Percentiles rank a stretch among this genome's conserved stretches.
Evolutionary conservation across 2,329 filamentous ascomycete species (phyloP).

Genomic region (Geoglossum cookeanum): DNA sequence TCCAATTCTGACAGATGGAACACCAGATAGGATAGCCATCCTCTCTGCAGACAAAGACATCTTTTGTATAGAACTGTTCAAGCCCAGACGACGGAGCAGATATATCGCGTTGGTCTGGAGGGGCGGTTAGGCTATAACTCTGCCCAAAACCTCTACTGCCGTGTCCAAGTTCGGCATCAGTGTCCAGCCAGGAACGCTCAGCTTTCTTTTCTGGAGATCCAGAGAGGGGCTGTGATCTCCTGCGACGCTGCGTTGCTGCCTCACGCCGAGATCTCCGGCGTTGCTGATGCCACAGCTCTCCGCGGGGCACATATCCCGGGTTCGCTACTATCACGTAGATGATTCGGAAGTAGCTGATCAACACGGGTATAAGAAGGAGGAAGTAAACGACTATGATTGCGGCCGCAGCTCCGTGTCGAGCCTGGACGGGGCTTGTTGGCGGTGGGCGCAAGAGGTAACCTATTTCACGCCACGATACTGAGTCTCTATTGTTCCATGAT

Average conservation of each 20-base stretch:
- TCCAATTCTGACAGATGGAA: constrained; percentile 66
- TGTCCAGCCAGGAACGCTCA: constrained; percentile 9
- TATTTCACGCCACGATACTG: constrained; percentile 28
- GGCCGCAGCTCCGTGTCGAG: constrained; percentile 38
- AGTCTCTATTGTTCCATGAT: neutral
- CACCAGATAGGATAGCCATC: constrained; percentile 82
- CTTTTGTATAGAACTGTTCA: constrained; percentile 60
- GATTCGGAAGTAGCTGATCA: constrained; percentile 51
- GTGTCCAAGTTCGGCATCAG: constrained; percentile 5
- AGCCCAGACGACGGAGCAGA: constrained; percentile 40
- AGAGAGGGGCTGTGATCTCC: neutral
- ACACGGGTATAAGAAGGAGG: constrained; percentile 46
- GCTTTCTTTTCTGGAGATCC: neutral
- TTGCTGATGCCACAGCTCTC: constrained; percentile 22
- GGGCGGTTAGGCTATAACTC: constrained; percentile 11
- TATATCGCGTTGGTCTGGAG: constrained; percentile 8
- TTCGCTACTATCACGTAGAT: constrained; percentile 47
- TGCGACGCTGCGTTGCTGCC: neutral
- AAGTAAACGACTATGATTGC: constrained; percentile 56
- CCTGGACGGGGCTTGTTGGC: constrained; percentile 19
- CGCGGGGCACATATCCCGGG: constrained; percentile 55
- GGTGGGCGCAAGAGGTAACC: constrained; percentile 45
- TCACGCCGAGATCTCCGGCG: constrained; percentile 9
- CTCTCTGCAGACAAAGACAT: constrained; percentile 65
- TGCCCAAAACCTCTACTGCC: constrained; percentile 10